Evolutionary conservation across 352 stramenopile species (phyloP).

Genomic region (Phytophthora hibernalis): DNA sequence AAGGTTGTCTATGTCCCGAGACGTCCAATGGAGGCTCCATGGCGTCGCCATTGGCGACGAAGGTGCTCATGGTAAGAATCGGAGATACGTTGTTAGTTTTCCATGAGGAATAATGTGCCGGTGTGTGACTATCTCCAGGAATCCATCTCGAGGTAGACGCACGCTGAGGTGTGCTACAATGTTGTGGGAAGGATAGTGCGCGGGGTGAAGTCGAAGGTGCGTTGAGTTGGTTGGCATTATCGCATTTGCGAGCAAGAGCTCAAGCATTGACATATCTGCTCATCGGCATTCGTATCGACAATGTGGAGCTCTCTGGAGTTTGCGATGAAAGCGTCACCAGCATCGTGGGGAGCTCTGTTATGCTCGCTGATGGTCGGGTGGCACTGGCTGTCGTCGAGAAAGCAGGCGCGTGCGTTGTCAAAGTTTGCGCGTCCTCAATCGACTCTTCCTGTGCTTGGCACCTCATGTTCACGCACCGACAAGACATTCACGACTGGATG

Average conservation of each 20-base stretch:
- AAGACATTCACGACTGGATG: slow-evolving; percentile 69
- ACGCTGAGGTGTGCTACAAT: background rate
- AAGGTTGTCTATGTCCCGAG: slow-evolving; percentile 9
- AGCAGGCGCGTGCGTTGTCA: slow-evolving; percentile 33
- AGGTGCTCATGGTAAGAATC: background rate
- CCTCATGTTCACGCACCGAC: slow-evolving; percentile 51
- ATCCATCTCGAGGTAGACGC: background rate
- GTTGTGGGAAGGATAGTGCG: background rate
- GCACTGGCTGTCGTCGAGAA: slow-evolving; percentile 29
- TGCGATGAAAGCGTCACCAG: slow-evolving; percentile 5
- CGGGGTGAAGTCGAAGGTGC: background rate
- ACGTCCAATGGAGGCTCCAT: too few relatives aligned
- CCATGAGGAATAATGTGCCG: background rate
- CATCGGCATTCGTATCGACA: background rate
- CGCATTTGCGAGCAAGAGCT: slow-evolving; percentile 9
- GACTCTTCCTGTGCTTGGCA: slow-evolving; percentile 56
- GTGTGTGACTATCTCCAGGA: background rate
- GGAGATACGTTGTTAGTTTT: background rate
- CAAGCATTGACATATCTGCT: background rate
- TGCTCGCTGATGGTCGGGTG: slow-evolving; percentile 38
- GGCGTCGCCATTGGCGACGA: too few relatives aligned
- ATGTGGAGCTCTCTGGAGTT: slow-evolving; percentile 32
- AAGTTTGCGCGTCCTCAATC: slow-evolving; percentile 40
- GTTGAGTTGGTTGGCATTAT: slow-evolving; percentile 7
- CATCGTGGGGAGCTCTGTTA: slow-evolving; percentile 23